A percentile compares a stretch with the other conserved stretches of the same genome.
Conservation (phyloP, 2,329 filamentous ascomycete species). For the Talaromyces sp. region DNA sequence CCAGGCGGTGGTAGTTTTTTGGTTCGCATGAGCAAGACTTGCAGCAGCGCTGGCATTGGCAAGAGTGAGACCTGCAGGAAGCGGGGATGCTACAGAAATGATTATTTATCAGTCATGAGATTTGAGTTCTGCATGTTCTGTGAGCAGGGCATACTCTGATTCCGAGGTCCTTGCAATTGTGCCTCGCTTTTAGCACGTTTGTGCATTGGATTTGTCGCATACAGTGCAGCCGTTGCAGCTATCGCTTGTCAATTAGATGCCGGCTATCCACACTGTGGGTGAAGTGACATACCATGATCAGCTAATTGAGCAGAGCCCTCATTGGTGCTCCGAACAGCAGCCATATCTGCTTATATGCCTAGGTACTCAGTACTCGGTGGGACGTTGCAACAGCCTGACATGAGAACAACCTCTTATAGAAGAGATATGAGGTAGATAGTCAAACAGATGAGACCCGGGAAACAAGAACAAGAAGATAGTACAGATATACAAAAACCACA, state of each 20-base stretch:
- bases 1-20: constrained; percentile 51
- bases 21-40: constrained; percentile 64
- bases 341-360: not conserved
- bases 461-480: not conserved
- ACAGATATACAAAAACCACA: not conserved
- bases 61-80: constrained; percentile 48
- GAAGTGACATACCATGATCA: constrained; percentile 14
- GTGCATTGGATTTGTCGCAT: constrained; percentile 45
- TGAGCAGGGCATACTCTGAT: not conserved
- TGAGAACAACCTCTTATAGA: not conserved
- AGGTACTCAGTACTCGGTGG: not conserved
- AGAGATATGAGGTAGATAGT: not conserved
- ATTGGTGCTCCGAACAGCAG: constrained; percentile 8
- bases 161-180: not conserved
- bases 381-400: not conserved
- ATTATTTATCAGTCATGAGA: not conserved
- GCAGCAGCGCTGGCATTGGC: constrained; percentile 70
- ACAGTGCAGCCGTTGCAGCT: constrained; percentile 59
- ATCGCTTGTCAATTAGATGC: not conserved
- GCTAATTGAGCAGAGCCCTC: constrained; percentile 5
- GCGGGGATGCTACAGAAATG: constrained; percentile 36
- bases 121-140: not conserved
- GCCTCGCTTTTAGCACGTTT: constrained; percentile 18
- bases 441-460: not conserved
- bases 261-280: not conserved